Conservation (phyloP, 768 basidiomycete genomes). For the Dictyophora rubrovolvata region DNA sequence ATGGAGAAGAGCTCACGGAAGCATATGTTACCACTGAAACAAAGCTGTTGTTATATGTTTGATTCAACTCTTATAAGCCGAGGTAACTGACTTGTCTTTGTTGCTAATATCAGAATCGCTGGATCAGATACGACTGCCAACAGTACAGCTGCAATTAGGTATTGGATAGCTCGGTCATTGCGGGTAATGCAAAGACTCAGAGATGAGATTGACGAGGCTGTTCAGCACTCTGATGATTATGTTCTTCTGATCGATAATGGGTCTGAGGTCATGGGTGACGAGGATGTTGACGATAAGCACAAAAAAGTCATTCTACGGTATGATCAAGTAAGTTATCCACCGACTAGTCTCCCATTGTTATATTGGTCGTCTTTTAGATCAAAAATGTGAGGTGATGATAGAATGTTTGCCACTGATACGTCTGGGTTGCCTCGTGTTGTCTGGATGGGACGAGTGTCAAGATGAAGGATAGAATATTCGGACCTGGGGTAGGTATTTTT, state of each 20-base stretch:
- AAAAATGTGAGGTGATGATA: constrained; percentile 19
- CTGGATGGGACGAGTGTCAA: constrained; percentile 59
- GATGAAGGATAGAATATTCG: constrained; percentile 46
- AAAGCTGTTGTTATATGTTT: constrained; percentile 4
- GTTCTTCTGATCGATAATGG: neutral
- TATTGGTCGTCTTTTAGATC: constrained; percentile 5
- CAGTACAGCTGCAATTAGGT: too few species aligned
- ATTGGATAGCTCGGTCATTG: constrained; percentile 5
- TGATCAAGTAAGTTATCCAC: neutral
- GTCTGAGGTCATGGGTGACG: too few species aligned
- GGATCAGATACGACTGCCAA: constrained; percentile 28
- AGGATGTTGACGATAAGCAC: neutral
- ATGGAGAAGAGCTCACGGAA: neutral
- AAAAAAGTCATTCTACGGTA: neutral
- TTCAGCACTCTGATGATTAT: neutral
- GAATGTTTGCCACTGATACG: constrained; percentile 26
- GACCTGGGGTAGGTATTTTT: constrained; percentile 15
- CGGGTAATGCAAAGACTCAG: constrained; percentile 3
- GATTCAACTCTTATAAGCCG: neutral
- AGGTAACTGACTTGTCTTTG: too few species aligned
- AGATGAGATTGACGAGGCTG: constrained; percentile 9
- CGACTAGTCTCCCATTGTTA: neutral
- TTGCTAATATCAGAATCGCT: constrained; percentile 23
- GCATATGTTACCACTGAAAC: constrained; percentile 2
- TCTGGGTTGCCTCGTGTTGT: constrained; percentile 37